These are phyloP conservation scores for Alternaria tenuissima DNA, from an alignment of 2,329 filamentous ascomycete genomes.

Conservation along the genomic window DNA sequence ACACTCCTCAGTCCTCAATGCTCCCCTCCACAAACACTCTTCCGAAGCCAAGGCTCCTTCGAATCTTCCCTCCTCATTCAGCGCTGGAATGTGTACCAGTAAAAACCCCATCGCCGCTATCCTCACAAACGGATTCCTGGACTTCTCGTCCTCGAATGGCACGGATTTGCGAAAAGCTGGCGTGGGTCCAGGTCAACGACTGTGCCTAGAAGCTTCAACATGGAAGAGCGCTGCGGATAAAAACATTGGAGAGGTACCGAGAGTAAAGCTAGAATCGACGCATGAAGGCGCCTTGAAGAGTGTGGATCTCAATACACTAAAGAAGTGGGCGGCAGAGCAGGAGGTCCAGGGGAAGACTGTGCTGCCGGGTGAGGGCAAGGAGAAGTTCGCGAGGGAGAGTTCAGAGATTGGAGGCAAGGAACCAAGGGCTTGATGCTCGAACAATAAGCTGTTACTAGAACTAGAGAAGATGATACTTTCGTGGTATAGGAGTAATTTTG, in stretches of 20 bases:
- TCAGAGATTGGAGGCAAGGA: constrained; percentile 38
- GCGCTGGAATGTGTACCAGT: constrained; percentile 30
- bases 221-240: constrained; percentile 59
- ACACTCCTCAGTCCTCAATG: constrained; percentile 28
- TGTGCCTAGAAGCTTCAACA: constrained; percentile 65
- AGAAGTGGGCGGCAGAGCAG: constrained; percentile 55
- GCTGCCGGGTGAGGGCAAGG: constrained; percentile 13
- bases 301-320: constrained; percentile 57
- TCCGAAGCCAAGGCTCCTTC: constrained; percentile 7
- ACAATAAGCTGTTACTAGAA: background rate
- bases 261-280: constrained; percentile 60
- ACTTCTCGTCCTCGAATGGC: constrained; percentile 64
- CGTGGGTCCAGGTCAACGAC: constrained; percentile 64
- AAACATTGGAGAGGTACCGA: constrained; percentile 39
- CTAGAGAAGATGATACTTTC: background rate
- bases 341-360: constrained; percentile 30
- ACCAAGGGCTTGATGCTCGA: constrained; percentile 23
- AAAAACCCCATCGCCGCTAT: constrained; percentile 59
- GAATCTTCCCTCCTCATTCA: constrained; percentile 12
- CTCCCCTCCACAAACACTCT: constrained; percentile 37
- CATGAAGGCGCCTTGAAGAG: constrained; percentile 59
- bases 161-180: constrained; percentile 65
- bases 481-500: too few species aligned
- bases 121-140: constrained; percentile 67
- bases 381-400: constrained; percentile 26